These are phyloP conservation scores for Daldinia childiae DNA, from an alignment of 495 filamentous ascomycete species.

Conservation along the genomic window DNA sequence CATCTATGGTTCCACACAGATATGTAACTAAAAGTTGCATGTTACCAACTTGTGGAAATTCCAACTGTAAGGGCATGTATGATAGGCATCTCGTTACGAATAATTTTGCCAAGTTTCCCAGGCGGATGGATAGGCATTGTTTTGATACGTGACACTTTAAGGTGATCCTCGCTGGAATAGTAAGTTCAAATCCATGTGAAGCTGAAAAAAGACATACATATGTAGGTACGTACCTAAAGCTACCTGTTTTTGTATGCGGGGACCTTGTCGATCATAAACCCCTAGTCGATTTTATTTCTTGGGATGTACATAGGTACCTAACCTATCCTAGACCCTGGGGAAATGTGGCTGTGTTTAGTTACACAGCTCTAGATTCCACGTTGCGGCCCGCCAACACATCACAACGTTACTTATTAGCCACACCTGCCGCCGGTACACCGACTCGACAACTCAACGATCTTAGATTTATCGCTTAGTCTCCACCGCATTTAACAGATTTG, in stretches of 20 bases:
- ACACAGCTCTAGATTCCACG: constrained; percentile 14
- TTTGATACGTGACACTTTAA: neutral
- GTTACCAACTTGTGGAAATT: constrained; percentile 4
- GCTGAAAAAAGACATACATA: constrained; percentile 30
- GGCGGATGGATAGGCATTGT: neutral
- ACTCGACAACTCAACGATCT: constrained; percentile 22
- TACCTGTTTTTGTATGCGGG: neutral
- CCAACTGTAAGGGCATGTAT: neutral
- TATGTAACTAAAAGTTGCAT: neutral
- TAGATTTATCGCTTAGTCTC: constrained; percentile 18
- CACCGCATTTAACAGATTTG: constrained; percentile 19
- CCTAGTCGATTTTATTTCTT: neutral
- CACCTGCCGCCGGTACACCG: constrained; percentile 27
- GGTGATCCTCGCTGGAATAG: neutral
- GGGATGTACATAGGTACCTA: neutral
- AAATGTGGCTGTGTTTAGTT: constrained; percentile 36
- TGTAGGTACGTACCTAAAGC: neutral
- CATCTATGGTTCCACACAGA: neutral
- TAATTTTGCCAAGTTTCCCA: neutral
- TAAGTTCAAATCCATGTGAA: constrained; percentile 35
- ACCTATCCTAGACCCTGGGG: constrained; percentile 1
- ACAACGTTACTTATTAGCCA: constrained; percentile 39
- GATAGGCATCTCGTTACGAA: neutral
- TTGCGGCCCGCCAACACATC: constrained; percentile 35
- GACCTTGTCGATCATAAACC: neutral